Conservation (phyloP, 768 basidiomycete species). For the Roridomyces roridus region DNA sequence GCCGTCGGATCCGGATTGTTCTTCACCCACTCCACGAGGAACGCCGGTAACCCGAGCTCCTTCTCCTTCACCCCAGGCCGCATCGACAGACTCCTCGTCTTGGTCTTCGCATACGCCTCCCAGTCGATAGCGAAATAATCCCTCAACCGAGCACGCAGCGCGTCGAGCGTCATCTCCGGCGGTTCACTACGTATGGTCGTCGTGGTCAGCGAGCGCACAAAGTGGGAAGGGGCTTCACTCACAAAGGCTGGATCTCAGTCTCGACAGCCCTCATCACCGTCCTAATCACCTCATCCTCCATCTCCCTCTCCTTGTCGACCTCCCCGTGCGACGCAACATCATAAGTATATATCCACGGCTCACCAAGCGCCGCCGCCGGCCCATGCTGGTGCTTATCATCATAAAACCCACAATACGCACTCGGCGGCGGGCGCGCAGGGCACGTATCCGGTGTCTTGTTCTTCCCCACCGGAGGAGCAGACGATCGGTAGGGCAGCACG, state of each 20-base stretch:
- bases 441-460: conserved; percentile 6
- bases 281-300: conserved; percentile 1
- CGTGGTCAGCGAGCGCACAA: neutral
- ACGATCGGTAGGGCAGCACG: conserved; percentile 11
- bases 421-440: conserved; percentile 3
- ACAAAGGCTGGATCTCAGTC: conserved; percentile 16
- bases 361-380: conserved; percentile 14
- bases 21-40: conserved; percentile 3
- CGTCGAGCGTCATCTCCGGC: conserved; percentile 2
- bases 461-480: too few species aligned
- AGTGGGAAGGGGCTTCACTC: neutral
- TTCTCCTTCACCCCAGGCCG: neutral
- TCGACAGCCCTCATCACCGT: conserved; percentile 8
- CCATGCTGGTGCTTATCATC: conserved; percentile 17
- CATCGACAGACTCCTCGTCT: too few species aligned
- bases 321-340: conserved; percentile 4
- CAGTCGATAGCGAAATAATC: conserved; percentile 23
- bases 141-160: neutral
- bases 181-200: conserved; percentile 9
- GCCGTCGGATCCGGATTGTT: conserved; percentile 16
- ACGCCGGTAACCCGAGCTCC: neutral
- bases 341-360: conserved; percentile 15
- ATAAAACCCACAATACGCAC: conserved; percentile 11
- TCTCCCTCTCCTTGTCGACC: too few species aligned
- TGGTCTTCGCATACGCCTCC: conserved; percentile 1